These are phyloP conservation scores for Phaseolus coccineus DNA, from an alignment of 331 rosid genomes.

Conservation along the genomic window DNA sequence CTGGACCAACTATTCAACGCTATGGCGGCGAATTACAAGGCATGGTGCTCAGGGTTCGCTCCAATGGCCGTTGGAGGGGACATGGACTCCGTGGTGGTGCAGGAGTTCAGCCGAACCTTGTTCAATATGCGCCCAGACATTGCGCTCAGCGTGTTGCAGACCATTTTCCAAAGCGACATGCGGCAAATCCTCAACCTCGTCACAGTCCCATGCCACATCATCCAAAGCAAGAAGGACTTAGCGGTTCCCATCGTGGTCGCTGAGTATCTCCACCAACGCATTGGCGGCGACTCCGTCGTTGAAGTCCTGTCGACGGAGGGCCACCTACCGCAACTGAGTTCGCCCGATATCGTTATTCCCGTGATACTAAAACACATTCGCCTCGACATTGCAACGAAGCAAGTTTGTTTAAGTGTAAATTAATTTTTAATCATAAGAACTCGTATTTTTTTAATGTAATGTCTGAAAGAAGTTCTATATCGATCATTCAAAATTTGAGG, in stretches of 20 bases:
- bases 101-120: constrained; percentile 85
- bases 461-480: no score
- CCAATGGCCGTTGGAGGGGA: constrained; percentile 90
- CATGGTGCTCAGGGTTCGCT: constrained; percentile 92
- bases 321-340: constrained; percentile 82
- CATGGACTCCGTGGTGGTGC: constrained; percentile 85
- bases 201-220: constrained; percentile 76
- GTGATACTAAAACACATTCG: constrained; percentile 70
- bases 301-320: constrained; percentile 90
- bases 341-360: constrained; percentile 75
- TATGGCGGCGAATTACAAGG: constrained; percentile 75
- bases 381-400: constrained; percentile 53
- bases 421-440: no score
- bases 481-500: no score
- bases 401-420: not conserved
- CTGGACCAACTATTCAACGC: constrained; percentile 75
- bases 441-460: no score
- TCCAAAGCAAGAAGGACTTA: constrained; percentile 79
- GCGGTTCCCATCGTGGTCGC: constrained; percentile 86
- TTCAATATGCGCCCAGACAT: constrained; percentile 98
- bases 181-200: constrained; percentile 61
- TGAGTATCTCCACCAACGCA: constrained; percentile 70
- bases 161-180: constrained; percentile 78
- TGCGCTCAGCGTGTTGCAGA: constrained; percentile 69
- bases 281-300: constrained; percentile 62